phyloP scores from a whole-genome alignment of 805 yeast genomes.

The Candida germanica region DNA sequence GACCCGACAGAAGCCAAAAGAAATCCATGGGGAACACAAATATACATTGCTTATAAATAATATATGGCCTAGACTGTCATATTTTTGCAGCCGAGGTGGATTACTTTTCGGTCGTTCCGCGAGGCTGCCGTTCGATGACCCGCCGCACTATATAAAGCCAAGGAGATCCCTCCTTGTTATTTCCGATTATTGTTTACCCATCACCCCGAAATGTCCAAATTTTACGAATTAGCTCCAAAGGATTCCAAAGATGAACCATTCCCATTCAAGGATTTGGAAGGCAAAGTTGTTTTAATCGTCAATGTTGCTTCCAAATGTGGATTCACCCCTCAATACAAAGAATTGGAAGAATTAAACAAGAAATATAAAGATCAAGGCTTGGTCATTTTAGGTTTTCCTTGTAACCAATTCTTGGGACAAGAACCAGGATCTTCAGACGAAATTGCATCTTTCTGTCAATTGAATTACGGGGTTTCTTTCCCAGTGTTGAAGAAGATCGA shows the following conservation, averaged over 20 bases:
- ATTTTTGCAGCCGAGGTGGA: too few relatives aligned
- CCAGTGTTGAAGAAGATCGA: conserved; percentile 84
- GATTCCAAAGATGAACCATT: conserved; percentile 38
- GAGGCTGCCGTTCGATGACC: not conserved
- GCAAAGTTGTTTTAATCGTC: conserved; percentile 46
- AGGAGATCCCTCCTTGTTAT: not conserved
- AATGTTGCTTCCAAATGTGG: conserved; percentile 46
- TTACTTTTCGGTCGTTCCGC: not conserved
- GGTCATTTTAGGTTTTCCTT: conserved; percentile 42
- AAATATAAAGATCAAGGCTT: conserved; percentile 36
- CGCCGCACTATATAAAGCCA: conserved; percentile 3
- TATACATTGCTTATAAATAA: too few relatives aligned
- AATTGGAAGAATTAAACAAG: conserved; percentile 40
- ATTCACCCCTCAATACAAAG: conserved; percentile 42
- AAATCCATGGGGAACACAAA: too few relatives aligned
- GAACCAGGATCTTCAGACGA: conserved; percentile 50
- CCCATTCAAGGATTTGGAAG: conserved; percentile 37
- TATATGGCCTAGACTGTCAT: too few relatives aligned
- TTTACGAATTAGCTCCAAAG: conserved; percentile 40
- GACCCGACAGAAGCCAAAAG: too few relatives aligned
- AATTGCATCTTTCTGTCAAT: conserved; percentile 66
- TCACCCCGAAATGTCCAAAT: conserved; percentile 28
- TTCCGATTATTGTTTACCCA: not conserved
- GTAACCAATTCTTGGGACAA: conserved; percentile 43
- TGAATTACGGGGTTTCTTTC: conserved; percentile 88